phyloP scores from a whole-genome alignment of 805 yeast species.

The Blastobotrys americana region DNA sequence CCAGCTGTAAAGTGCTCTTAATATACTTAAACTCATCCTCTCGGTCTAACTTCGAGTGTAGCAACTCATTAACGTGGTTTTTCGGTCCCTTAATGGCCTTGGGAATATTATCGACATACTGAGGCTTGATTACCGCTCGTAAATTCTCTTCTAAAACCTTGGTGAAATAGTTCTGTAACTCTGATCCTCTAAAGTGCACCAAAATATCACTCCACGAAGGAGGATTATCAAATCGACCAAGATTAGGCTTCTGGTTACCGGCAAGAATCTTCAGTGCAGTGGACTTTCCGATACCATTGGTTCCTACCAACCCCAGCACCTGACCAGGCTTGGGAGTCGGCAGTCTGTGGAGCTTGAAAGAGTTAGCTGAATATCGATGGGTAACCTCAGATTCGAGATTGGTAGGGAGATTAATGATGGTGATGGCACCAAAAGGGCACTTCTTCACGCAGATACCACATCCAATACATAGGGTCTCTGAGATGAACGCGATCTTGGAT shows the following conservation, averaged over 20 bases:
- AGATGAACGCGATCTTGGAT: conserved; percentile 87
- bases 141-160: conserved; percentile 89
- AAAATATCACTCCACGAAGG: conserved; percentile 97
- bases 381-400: conserved; percentile 88
- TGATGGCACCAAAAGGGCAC: conserved; percentile 97
- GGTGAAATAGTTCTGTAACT: conserved; percentile 91
- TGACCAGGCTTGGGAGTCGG: conserved; percentile 99
- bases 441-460: conserved; percentile 99
- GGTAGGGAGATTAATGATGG: conserved; percentile 92
- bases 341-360: conserved; percentile 92
- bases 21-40: conserved; percentile 57
- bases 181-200: conserved; percentile 90
- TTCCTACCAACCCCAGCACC: conserved; percentile 94
- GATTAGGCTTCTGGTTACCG: conserved; percentile 94
- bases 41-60: conserved; percentile 72
- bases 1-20: conserved; percentile 65
- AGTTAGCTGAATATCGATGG: conserved; percentile 95
- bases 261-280: conserved; percentile 95
- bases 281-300: conserved; percentile 98
- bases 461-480: conserved; percentile 91
- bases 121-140: conserved; percentile 97
- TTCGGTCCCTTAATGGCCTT: conserved; percentile 90
- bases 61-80: conserved; percentile 70
- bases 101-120: conserved; percentile 96
- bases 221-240: conserved; percentile 90